Evolutionary conservation across 805 yeast species (phyloP), one percentile per base, ranked within the genome.

Genomic region (Yarrowia deformans): DNA sequence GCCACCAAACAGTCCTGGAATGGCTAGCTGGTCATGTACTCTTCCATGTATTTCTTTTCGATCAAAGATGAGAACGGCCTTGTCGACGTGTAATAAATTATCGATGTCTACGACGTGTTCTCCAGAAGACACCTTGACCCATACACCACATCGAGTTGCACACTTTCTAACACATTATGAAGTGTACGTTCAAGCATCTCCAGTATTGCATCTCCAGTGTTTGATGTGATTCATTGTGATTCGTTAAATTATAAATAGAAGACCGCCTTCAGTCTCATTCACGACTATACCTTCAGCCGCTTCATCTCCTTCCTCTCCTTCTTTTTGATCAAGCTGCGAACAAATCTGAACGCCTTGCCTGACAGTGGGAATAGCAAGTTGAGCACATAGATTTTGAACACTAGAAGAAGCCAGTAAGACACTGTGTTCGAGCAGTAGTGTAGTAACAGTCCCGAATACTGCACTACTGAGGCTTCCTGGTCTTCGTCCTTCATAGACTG

Each of bases 331-430:
- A 54, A 8, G 8, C 35, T 10, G 8, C 23, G 7, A 1, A 54
- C 2, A 14, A 54, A 54, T 45, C 39, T 52, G 58, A 18, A 7
- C 0, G 58, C 13, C n/a, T 35, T 35, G 32, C 29, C 19, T 3
- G 60, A 37, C 23, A 54, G 23, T 13, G 60, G 60, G 19, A 54
- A 14, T 19, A 54, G 60, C 60, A 39, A 23, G 60, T 54, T 54
- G 45, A 54, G 60, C 6, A 54, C 34, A 12, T 54, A 54, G 14
- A 54, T 39, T 8, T 54, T 54, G 34, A 54, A 23, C 45, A 54
- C 14, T 5, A 54, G 45, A 2, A 54, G 60, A 18, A 54, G 2
- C 60, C 60, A 54, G 34, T 54, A 54, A 1, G 60, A 54, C 14
- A 54, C 45, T 14, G 60, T 54, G n/a, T 54, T 54, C 6, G 45